Evolutionary conservation across 2,329 filamentous ascomycete genomes (phyloP).

Genomic region (Fusarium gaditjirri): DNA sequence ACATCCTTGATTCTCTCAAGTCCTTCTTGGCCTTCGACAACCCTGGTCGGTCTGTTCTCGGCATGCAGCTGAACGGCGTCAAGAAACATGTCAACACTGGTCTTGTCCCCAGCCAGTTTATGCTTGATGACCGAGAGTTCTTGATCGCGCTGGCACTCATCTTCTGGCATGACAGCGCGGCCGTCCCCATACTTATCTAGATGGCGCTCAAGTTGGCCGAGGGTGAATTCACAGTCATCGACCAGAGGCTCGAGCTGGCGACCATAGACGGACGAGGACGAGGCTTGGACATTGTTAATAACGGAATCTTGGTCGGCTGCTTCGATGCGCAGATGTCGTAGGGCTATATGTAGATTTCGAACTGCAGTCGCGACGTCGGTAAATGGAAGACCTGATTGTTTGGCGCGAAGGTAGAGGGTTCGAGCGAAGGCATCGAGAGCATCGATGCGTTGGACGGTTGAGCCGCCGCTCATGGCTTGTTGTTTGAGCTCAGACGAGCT

Average conservation of each 20-base stretch:
- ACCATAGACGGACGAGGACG: conserved; percentile 54
- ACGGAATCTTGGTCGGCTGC: conserved; percentile 66
- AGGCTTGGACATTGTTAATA: conserved; percentile 56
- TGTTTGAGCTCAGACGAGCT: conserved; percentile 28
- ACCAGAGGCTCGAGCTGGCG: conserved; percentile 63
- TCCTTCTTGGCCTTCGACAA: conserved; percentile 51
- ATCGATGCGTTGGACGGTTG: conserved; percentile 60
- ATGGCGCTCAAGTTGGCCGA: conserved; percentile 65
- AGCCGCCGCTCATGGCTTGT: conserved; percentile 48
- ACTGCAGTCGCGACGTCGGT: conserved; percentile 61
- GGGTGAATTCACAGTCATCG: conserved; percentile 64
- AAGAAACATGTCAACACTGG: conserved; percentile 65
- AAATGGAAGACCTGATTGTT: conserved; percentile 58
- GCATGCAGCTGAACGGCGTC: conserved; percentile 66
- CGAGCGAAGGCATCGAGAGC: conserved; percentile 65
- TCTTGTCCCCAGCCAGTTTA: conserved; percentile 63
- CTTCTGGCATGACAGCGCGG: conserved; percentile 35
- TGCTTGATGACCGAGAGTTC: conserved; percentile 55
- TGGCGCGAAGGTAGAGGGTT: conserved; percentile 64
- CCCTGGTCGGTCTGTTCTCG: conserved; percentile 49
- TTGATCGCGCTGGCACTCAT: conserved; percentile 50
- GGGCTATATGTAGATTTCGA: conserved; percentile 63
- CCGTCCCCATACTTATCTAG: conserved; percentile 59
- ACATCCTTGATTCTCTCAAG: conserved; percentile 69
- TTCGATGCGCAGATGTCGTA: conserved; percentile 69